These are phyloP conservation scores for Picochlorum sp. DNA, from an alignment of 139 green algal genomes.

Conservation along the genomic window DNA sequence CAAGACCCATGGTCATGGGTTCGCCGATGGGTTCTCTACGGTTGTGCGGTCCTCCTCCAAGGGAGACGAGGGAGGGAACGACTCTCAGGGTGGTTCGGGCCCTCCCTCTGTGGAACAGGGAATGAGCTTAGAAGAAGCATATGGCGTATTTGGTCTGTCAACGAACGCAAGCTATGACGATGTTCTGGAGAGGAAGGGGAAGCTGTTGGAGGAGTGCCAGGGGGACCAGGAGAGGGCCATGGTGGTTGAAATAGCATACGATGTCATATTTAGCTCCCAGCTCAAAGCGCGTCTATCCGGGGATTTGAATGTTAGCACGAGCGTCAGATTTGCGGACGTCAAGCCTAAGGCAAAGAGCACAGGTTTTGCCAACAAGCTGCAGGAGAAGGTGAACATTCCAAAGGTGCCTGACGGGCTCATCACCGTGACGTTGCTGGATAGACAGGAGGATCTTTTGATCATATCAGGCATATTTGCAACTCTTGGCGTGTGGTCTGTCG, in stretches of 20 bases:
- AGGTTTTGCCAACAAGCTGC: not conserved
- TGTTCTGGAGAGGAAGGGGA: slow-evolving; percentile 11
- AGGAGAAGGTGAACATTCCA: slow-evolving; percentile 1
- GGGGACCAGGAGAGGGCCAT: slow-evolving; percentile 12
- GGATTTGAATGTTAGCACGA: slow-evolving; percentile 2
- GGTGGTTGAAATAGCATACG: slow-evolving; percentile 27
- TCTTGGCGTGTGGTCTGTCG: slow-evolving; percentile 37
- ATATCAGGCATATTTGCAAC: slow-evolving; percentile 34
- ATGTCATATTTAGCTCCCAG: slow-evolving; percentile 23
- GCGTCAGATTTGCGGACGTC: slow-evolving; percentile 4
- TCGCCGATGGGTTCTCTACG: too few relatives aligned
- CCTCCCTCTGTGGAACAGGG: not conserved
- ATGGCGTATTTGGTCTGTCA: slow-evolving; percentile 6
- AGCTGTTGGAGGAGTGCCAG: slow-evolving; percentile 3
- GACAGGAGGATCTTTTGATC: slow-evolving; percentile 7
- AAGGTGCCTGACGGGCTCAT: not conserved
- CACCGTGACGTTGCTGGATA: too few relatives aligned
- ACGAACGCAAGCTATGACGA: slow-evolving; percentile 6
- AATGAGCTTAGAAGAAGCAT: slow-evolving; percentile 6
- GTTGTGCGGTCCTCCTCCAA: too few relatives aligned
- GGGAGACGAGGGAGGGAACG: too few relatives aligned
- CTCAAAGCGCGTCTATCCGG: slow-evolving; percentile 8
- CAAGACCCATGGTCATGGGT: too few relatives aligned
- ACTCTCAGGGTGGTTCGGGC: not conserved
- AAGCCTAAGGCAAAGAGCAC: not conserved